A percentile compares a stretch with the other conserved stretches of the same genome.
phyloP scores from a whole-genome alignment of 2,329 filamentous ascomycete species.

The Aspergillus felis region DNA sequence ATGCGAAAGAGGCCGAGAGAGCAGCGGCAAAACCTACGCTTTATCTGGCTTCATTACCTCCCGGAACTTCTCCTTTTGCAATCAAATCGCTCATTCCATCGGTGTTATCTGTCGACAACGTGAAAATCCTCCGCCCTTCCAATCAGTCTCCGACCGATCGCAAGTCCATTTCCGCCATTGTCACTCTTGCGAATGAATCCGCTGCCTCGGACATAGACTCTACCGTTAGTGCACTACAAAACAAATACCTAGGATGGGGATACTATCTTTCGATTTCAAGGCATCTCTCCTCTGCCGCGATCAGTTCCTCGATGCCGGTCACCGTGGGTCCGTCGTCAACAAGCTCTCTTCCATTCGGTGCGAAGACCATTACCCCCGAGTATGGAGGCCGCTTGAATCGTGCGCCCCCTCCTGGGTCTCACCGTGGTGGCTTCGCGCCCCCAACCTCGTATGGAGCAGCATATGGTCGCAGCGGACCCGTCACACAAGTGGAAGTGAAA shows the following conservation, averaged over 20 bases:
- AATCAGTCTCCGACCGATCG: constrained; percentile 53
- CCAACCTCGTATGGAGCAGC: constrained; percentile 63
- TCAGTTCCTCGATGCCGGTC: constrained; percentile 53
- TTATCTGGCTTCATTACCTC: constrained; percentile 52
- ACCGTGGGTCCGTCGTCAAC: constrained; percentile 45
- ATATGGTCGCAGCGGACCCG: constrained; percentile 47
- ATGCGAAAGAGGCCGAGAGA: constrained; percentile 43
- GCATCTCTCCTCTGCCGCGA: constrained; percentile 72
- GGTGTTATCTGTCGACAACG: constrained; percentile 64
- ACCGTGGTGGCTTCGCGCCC: constrained; percentile 68
- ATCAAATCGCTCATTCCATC: constrained; percentile 49
- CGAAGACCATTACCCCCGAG: constrained; percentile 58
- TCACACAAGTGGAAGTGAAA: constrained; percentile 65
- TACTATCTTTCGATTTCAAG: constrained; percentile 76
- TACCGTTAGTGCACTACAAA: constrained; percentile 72
- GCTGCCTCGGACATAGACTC: constrained; percentile 79
- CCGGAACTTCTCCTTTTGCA: constrained; percentile 47
- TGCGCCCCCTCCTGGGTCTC: constrained; percentile 46
- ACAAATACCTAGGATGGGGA: constrained; percentile 79
- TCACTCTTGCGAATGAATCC: constrained; percentile 75
- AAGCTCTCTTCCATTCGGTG: constrained; percentile 69
- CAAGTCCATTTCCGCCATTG: constrained; percentile 72
- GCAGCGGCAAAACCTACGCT: constrained; percentile 53
- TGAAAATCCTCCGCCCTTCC: constrained; percentile 64
- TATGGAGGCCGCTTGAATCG: constrained; percentile 46